phyloP scores from a whole-genome alignment of 75 land plant species.

The Sequoia sempervirens region DNA sequence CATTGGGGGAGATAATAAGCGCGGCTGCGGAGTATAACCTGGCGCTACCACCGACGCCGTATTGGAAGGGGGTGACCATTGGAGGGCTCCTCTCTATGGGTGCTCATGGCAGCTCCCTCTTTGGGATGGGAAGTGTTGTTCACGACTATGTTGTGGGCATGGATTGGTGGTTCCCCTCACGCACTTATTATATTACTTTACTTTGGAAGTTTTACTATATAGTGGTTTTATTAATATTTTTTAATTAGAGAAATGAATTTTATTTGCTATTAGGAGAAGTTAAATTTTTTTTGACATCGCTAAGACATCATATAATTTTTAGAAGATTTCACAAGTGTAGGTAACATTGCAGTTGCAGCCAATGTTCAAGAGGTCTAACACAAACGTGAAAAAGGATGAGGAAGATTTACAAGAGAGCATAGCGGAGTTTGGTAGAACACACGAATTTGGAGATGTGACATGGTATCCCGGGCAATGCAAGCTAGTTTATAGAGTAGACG shows the following conservation, averaged over 20 bases:
- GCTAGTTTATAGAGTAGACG: conserved; percentile 43
- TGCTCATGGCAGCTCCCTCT: conserved; percentile 72
- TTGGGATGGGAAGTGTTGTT: conserved; percentile 53
- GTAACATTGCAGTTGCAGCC: conserved; percentile 53
- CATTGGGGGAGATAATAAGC: too few species aligned
- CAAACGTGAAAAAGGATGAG: conserved; percentile 37
- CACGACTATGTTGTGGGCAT: conserved; percentile 59
- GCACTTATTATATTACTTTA: too few species aligned
- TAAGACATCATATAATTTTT: too few species aligned
- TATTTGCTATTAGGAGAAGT: too few species aligned
- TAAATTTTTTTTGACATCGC: too few species aligned
- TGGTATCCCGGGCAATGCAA: conserved; percentile 55
- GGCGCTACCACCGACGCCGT: conserved; percentile 65
- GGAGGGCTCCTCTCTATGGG: conserved; percentile 66
- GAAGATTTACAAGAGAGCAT: conserved; percentile 26
- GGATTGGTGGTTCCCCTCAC: conserved; percentile 46
- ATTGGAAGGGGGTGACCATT: conserved; percentile 75
- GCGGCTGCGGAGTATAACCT: conserved; percentile 16
- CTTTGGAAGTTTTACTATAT: too few species aligned
- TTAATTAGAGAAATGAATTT: too few species aligned
- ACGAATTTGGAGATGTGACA: conserved; percentile 64
- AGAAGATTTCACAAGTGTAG: conserved; percentile 6
- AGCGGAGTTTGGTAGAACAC: conserved; percentile 22
- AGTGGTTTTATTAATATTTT: too few species aligned
- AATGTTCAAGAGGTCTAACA: conserved; percentile 62